Percentiles rank a stretch among this genome's conserved stretches.
phyloP scores from a whole-genome alignment of 345 rosid genomes.

The Brassica rapa region DNA sequence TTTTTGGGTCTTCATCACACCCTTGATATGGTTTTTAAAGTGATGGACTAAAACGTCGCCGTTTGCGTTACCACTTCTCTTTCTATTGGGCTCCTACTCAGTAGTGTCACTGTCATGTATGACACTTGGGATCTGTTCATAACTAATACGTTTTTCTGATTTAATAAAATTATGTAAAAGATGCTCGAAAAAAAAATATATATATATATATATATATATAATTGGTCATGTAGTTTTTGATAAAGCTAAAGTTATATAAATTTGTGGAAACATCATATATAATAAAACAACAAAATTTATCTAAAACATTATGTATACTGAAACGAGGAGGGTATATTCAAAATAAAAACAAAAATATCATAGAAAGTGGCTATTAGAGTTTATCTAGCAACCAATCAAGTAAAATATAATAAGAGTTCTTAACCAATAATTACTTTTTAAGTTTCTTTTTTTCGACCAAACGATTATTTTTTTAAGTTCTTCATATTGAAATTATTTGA shows the following conservation, averaged over 20 bases:
- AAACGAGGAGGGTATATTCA: no score
- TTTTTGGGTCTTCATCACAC: constrained; percentile 1
- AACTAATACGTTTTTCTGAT: no score
- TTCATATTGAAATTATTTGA: neutral
- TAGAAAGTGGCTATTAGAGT: neutral
- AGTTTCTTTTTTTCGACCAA: no score
- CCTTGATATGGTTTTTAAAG: neutral
- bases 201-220: no score
- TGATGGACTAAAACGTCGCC: constrained; percentile 15
- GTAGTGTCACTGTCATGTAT: neutral
- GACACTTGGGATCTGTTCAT: neutral
- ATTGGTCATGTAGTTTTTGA: no score
- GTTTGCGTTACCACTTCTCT: neutral
- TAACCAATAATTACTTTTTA: neutral
- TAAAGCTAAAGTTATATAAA: no score
- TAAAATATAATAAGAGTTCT: neutral
- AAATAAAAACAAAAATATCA: no score
- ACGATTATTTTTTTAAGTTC: neutral
- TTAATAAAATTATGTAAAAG: no score
- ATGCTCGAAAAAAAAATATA: no score
- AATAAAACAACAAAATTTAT: no score
- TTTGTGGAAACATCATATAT: no score
- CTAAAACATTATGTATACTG: no score
- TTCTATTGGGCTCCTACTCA: neutral
- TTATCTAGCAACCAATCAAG: neutral